Evolutionary conservation across 2,329 filamentous ascomycete species (phyloP).

Genomic region (Trichoderma gracile): DNA sequence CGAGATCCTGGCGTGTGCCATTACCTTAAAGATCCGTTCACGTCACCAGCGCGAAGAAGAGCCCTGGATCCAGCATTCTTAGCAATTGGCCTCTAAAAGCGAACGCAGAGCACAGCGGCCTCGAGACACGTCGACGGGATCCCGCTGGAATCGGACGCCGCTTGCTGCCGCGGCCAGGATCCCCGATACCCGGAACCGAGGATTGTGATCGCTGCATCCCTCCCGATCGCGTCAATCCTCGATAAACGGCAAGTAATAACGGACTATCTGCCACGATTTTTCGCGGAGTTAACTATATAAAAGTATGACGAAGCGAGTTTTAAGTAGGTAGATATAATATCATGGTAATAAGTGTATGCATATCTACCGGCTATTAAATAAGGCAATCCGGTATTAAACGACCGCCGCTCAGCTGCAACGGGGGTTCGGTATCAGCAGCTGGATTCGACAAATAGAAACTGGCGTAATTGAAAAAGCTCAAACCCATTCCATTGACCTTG

Average conservation of each 20-base stretch:
- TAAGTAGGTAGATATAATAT: not conserved
- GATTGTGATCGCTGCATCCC: conserved; percentile 4
- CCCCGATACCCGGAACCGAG: conserved; percentile 1
- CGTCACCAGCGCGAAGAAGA: too few relatives aligned
- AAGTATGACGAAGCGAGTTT: too few relatives aligned
- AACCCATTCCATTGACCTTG: conserved; percentile 10
- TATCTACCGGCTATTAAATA: not conserved
- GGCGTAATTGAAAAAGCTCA: conserved; percentile 30
- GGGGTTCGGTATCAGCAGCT: conserved; percentile 8
- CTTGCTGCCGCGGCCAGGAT: not conserved
- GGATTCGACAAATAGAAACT: conserved; percentile 31
- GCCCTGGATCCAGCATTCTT: too few relatives aligned
- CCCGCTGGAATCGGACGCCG: not conserved
- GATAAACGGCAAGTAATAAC: not conserved
- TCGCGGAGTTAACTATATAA: too few relatives aligned
- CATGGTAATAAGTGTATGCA: not conserved
- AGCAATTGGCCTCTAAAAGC: too few relatives aligned
- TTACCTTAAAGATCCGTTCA: too few relatives aligned
- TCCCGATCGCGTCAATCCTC: not conserved
- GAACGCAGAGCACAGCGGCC: not conserved
- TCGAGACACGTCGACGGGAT: not conserved
- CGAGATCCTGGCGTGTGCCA: too few relatives aligned
- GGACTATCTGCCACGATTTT: not conserved
- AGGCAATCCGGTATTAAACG: not conserved
- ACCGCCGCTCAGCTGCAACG: not conserved